These are phyloP conservation scores for Microcera coccophila DNA, from an alignment of 2,329 filamentous ascomycete genomes.

Conservation along the genomic window DNA sequence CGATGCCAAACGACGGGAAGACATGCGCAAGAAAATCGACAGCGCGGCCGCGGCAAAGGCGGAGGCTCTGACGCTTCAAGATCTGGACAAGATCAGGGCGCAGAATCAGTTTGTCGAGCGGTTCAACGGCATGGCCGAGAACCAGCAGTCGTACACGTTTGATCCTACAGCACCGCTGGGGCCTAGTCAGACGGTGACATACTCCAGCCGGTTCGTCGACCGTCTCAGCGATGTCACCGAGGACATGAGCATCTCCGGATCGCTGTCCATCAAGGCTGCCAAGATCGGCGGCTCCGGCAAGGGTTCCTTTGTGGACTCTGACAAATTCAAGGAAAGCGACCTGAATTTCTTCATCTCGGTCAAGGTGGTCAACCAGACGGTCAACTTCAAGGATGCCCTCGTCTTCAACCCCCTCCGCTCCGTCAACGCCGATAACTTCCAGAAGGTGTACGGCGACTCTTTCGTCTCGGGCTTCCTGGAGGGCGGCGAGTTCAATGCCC, in stretches of 20 bases:
- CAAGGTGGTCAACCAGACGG: conserved; percentile 7
- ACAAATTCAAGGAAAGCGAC: conserved; percentile 9
- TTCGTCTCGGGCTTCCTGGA: conserved; percentile 11
- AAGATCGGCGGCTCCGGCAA: not conserved
- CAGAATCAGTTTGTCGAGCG: too few species aligned
- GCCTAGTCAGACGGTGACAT: too few species aligned
- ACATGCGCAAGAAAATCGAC: too few species aligned
- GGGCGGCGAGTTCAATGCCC: conserved; percentile 3
- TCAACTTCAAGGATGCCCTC: conserved; percentile 1
- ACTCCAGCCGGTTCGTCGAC: too few species aligned
- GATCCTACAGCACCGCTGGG: too few species aligned
- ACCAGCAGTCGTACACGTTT: too few species aligned
- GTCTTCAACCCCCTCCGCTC: not conserved
- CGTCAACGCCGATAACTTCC: not conserved
- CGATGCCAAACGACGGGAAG: too few species aligned
- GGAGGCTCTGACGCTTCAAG: too few species aligned
- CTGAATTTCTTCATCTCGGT: conserved; percentile 7
- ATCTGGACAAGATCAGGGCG: too few species aligned
- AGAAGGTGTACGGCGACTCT: conserved; percentile 2
- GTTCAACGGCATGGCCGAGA: too few species aligned
- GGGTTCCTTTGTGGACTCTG: not conserved
- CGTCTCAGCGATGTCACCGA: conserved; percentile 8
- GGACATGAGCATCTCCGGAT: conserved; percentile 4
- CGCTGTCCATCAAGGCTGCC: conserved; percentile 3
- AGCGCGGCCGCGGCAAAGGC: too few species aligned